Percentiles rank a stretch among this genome's conserved stretches.
Evolutionary conservation across 441 rosid genomes (phyloP).

Genomic region (Gossypium trilobum): DNA sequence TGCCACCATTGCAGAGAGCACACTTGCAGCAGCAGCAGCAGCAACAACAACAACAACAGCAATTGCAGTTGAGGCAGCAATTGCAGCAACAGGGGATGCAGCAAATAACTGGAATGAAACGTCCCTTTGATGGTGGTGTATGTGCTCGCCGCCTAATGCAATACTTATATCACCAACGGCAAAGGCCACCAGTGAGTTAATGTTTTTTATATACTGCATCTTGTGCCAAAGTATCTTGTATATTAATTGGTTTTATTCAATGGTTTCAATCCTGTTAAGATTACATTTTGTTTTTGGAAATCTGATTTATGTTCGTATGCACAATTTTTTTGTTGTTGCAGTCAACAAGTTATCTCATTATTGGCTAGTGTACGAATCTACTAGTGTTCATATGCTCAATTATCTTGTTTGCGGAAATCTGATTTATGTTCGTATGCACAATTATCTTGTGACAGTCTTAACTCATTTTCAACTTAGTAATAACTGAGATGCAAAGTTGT

Average conservation of each 20-base stretch:
- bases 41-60: constrained; percentile 30
- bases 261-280: not conserved
- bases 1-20: constrained; percentile 73
- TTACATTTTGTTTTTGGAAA: not conserved
- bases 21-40: constrained; percentile 76
- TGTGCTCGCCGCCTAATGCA: constrained; percentile 97
- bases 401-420: not conserved
- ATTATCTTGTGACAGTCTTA: not conserved
- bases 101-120: constrained; percentile 42
- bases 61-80: constrained; percentile 67
- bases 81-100: constrained; percentile 82
- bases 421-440: not conserved
- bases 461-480: not conserved
- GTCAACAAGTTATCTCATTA: not conserved
- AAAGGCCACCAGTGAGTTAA: constrained; percentile 69
- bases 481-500: not conserved
- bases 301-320: not conserved
- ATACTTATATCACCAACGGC: constrained; percentile 87
- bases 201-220: not conserved
- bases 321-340: not conserved
- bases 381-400: no score
- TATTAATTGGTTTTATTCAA: not conserved
- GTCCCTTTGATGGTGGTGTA: constrained; percentile 66
- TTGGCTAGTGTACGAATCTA: no score
- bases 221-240: not conserved